A percentile compares a stretch with the other conserved stretches of the same genome.
Evolutionary conservation across 257 asterid species (phyloP).

Genomic region (Euphrasia confusa): DNA sequence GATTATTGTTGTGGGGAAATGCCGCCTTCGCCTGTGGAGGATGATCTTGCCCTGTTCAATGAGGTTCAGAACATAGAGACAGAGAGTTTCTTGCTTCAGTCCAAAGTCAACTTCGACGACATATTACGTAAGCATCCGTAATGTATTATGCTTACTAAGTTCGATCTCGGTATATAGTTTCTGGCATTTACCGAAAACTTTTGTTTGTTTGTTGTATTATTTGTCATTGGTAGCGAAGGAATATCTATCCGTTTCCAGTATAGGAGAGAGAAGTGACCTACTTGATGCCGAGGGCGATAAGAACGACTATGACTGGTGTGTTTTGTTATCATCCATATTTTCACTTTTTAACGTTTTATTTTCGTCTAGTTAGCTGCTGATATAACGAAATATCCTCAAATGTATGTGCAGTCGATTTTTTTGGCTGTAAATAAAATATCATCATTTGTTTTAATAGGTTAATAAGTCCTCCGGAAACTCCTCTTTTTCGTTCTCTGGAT

Average conservation of each 20-base stretch:
- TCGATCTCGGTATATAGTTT: constrained; percentile 15
- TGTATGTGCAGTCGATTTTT: neutral
- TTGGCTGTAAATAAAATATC: neutral
- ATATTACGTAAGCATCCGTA: constrained; percentile 46
- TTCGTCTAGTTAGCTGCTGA: neutral
- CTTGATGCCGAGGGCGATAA: constrained; percentile 81
- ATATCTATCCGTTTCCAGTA: constrained; percentile 60
- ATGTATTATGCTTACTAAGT: constrained; percentile 14
- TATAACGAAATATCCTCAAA: neutral
- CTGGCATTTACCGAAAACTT: too few relatives aligned
- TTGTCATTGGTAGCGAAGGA: constrained; percentile 50
- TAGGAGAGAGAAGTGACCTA: constrained; percentile 71
- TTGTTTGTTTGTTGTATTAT: too few relatives aligned
- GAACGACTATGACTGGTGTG: constrained; percentile 93
- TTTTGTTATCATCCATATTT: neutral
- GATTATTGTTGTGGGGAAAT: constrained; percentile 24
- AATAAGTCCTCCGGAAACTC: constrained; percentile 79
- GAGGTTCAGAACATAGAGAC: constrained; percentile 66
- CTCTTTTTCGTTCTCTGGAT: constrained; percentile 20
- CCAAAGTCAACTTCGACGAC: constrained; percentile 66
- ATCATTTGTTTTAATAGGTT: constrained; percentile 40
- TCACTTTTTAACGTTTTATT: neutral
- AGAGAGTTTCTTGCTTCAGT: constrained; percentile 68
- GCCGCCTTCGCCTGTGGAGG: constrained; percentile 77
- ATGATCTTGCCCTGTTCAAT: constrained; percentile 73